Percentiles rank a stretch among this genome's conserved stretches.
These are phyloP conservation scores for Aspergillus ochraceus DNA, from an alignment of 2,329 filamentous ascomycete species.

Conservation along the genomic window DNA sequence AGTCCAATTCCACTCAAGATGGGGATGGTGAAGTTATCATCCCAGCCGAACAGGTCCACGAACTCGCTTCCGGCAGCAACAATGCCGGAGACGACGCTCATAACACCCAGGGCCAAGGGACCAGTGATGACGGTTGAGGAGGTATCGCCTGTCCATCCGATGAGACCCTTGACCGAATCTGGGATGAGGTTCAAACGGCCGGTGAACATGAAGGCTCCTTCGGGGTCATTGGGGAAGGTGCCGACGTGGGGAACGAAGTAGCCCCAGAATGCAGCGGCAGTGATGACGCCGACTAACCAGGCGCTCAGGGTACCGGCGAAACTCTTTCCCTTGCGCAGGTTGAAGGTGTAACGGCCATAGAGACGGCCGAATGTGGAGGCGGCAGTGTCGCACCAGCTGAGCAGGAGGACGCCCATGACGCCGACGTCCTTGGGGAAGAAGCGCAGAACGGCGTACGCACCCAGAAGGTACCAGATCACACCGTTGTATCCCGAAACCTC, in stretches of 20 bases:
- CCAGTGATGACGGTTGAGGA: conserved; percentile 63
- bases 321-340: conserved; percentile 84
- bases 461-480: conserved; percentile 93
- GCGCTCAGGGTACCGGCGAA: conserved; percentile 85
- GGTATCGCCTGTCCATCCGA: conserved; percentile 62
- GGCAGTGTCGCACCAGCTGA: conserved; percentile 98
- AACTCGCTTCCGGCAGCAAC: conserved; percentile 87
- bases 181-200: conserved; percentile 71
- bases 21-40: conserved; percentile 97
- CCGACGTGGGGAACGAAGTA: conserved; percentile 71
- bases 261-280: conserved; percentile 86
- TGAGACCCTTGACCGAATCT: conserved; percentile 52
- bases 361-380: conserved; percentile 90
- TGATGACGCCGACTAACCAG: conserved; percentile 76
- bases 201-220: conserved; percentile 76
- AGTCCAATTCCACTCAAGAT: conserved; percentile 84
- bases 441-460: conserved; percentile 79
- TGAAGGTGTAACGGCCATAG: conserved; percentile 85
- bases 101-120: conserved; percentile 69
- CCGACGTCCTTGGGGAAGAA: conserved; percentile 93
- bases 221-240: conserved; percentile 67
- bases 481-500: conserved; percentile 95
- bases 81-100: conserved; percentile 86
- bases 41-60: conserved; percentile 87
- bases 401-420: conserved; percentile 81